phyloP scores from a whole-genome alignment of 2,329 filamentous ascomycete species.

The Ceratocystis cubensis region DNA sequence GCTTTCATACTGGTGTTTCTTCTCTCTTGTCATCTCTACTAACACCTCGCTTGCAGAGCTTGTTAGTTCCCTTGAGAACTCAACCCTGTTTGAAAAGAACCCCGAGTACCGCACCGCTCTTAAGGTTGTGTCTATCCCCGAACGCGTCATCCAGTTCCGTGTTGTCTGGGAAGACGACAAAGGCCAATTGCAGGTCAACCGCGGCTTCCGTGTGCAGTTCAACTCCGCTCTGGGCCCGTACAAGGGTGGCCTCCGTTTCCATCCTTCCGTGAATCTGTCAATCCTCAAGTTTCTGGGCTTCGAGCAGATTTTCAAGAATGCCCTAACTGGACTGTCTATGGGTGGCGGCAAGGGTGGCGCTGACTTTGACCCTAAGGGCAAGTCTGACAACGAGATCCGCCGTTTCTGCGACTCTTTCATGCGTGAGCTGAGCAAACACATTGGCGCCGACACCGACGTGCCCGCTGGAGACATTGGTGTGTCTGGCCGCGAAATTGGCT shows the following conservation, averaged over 20 bases:
- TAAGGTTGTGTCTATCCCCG: constrained; percentile 74
- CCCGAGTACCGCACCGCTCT: constrained; percentile 91
- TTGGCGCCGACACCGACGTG: constrained; percentile 89
- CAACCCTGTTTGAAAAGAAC: constrained; percentile 81
- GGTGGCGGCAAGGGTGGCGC: constrained; percentile 95
- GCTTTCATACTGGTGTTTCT: neutral
- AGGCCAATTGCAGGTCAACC: constrained; percentile 79
- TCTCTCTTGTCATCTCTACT: neutral
- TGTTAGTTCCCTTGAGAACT: constrained; percentile 85
- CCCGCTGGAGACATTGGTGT: constrained; percentile 97
- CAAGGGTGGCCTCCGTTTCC: constrained; percentile 93
- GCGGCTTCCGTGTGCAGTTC: constrained; percentile 93
- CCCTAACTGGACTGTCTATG: constrained; percentile 75
- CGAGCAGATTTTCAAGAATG: constrained; percentile 99
- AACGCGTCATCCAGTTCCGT: constrained; percentile 94
- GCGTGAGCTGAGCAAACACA: constrained; percentile 90
- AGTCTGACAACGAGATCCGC: constrained; percentile 92
- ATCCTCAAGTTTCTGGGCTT: constrained; percentile 96
- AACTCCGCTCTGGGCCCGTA: constrained; percentile 95
- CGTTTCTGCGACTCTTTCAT: constrained; percentile 96
- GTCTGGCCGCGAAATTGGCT: constrained; percentile 81
- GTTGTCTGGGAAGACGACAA: constrained; percentile 95
- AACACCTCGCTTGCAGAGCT: constrained; percentile 51
- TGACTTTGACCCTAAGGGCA: constrained; percentile 98
- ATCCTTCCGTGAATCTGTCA: constrained; percentile 71